Evolutionary conservation across 768 basidiomycete species (phyloP), one percentile per base, ranked within the genome.

Genomic region (Phanerodontia chrysosporium): DNA sequence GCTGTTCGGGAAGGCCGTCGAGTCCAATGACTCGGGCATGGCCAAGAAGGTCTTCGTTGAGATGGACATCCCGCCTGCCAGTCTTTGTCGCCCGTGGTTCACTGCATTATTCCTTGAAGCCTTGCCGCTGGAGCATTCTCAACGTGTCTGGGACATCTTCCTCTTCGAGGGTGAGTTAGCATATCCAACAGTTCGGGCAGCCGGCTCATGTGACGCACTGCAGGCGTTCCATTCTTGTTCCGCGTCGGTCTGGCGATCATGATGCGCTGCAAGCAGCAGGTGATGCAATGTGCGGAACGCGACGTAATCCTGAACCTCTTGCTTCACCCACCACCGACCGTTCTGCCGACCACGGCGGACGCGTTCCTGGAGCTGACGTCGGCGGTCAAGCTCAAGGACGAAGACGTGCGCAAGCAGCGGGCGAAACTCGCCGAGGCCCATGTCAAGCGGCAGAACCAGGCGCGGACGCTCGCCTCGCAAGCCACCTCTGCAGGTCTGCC

Each of bases 111-210:
- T 92, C 56, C 86, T 85, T 1, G 83, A 83, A 10, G 78, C 78
- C 1, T 76, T 92, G 14, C 87, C 91, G 0, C 68, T 74, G 0
- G 83, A 87, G 2, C 83, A 85, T 65, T 72, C 91, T 16, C 82
- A 86, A 58, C 78, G 92, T 27, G 79, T 91, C 13, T 93, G 92
- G 91, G 92, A 92, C 67, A 67, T 93, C 2, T 92, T 92, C 67
- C 70, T 93, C 21, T 89, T 80, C 62, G 91, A 93, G 73, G 91
- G 90, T 90, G 68, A 27, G 75, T 59, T 8, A 2, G 14, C 13
- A 24, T 45, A 39, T n/a, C 30, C 7, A 5, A 9, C 13, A 35
- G 28, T 22, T 32, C 9, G 16, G 18, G 18, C 9, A 18, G 10
- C 10, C 22, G n/a, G 32, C 2, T 21, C 30, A 10, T 7, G 21